These are phyloP conservation scores for Jamesozyma jinghongensis DNA, from an alignment of 805 yeast species.

Conservation along the genomic window DNA sequence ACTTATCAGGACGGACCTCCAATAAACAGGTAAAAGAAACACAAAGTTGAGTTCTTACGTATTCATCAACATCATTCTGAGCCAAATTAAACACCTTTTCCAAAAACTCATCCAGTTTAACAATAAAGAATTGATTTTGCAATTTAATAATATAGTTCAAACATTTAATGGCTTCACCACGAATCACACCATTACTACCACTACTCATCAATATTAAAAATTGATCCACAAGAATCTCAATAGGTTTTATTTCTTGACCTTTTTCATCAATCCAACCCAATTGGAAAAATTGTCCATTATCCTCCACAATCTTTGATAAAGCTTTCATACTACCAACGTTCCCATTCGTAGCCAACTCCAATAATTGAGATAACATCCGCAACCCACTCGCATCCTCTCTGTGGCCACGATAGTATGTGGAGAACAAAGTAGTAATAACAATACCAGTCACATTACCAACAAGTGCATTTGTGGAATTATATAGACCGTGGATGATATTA, in stretches of 20 bases:
- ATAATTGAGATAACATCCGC: slow-evolving; percentile 52
- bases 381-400: slow-evolving; percentile 46
- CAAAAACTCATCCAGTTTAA: slow-evolving; percentile 59
- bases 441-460: slow-evolving; percentile 86
- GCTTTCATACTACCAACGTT: slow-evolving; percentile 52
- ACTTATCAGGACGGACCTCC: slow-evolving; percentile 71
- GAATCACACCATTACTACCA: slow-evolving; percentile 35
- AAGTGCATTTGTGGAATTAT: slow-evolving; percentile 27
- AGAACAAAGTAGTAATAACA: slow-evolving; percentile 74
- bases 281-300: slow-evolving; percentile 59
- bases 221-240: slow-evolving; percentile 56
- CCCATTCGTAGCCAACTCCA: slow-evolving; percentile 47
- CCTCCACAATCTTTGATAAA: slow-evolving; percentile 83
- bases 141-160: slow-evolving; percentile 67
- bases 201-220: slow-evolving; percentile 44
- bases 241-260: slow-evolving; percentile 38
- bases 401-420: slow-evolving; percentile 35
- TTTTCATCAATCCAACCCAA: slow-evolving; percentile 41
- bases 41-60: slow-evolving; percentile 68
- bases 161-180: slow-evolving; percentile 59
- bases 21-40: slow-evolving; percentile 61
- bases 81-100: slow-evolving; percentile 62
- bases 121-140: slow-evolving; percentile 55
- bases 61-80: slow-evolving; percentile 40
- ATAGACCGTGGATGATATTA: slow-evolving; percentile 35